phyloP scores from a whole-genome alignment of 768 basidiomycete species.

The Inosperma sp. region DNA sequence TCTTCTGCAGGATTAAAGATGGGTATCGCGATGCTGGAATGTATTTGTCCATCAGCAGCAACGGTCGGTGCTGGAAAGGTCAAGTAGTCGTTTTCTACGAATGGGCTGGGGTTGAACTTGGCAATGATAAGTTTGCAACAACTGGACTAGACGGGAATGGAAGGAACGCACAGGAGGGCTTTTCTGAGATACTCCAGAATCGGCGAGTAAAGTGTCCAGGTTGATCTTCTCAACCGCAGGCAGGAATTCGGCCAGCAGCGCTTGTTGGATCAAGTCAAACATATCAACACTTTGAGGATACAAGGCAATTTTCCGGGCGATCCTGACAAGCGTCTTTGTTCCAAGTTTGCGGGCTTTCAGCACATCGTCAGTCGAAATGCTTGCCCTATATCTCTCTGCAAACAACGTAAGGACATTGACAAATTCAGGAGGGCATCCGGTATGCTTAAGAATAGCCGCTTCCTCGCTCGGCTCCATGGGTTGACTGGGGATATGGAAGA shows the following conservation, averaged over 20 bases:
- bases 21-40: slow-evolving; percentile 38
- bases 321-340: slow-evolving; percentile 53
- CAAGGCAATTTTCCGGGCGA: slow-evolving; percentile 45
- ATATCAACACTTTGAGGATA: slow-evolving; percentile 45
- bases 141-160: background rate
- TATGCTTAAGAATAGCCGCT: slow-evolving; percentile 40
- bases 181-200: slow-evolving; percentile 41
- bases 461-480: slow-evolving; percentile 58
- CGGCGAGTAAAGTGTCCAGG: slow-evolving; percentile 47
- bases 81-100: slow-evolving; percentile 34
- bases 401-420: slow-evolving; percentile 45
- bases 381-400: slow-evolving; percentile 53
- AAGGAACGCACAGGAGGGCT: slow-evolving; percentile 37
- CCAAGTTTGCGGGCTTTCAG: slow-evolving; percentile 62
- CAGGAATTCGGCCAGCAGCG: slow-evolving; percentile 56
- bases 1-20: slow-evolving; percentile 48
- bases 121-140: background rate
- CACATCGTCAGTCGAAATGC: slow-evolving; percentile 50
- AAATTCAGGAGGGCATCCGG: slow-evolving; percentile 41
- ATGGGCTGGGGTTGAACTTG: slow-evolving; percentile 48
- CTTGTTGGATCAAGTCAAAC: slow-evolving; percentile 42
- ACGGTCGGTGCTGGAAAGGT: slow-evolving; percentile 47
- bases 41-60: slow-evolving; percentile 25
- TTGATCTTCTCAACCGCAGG: slow-evolving; percentile 55
- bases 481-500: slow-evolving; percentile 56